Percentiles rank a stretch among this genome's conserved stretches.
These are phyloP conservation scores for Flaveria floridana DNA, from an alignment of 140 eudicot species.

Conservation along the genomic window DNA sequence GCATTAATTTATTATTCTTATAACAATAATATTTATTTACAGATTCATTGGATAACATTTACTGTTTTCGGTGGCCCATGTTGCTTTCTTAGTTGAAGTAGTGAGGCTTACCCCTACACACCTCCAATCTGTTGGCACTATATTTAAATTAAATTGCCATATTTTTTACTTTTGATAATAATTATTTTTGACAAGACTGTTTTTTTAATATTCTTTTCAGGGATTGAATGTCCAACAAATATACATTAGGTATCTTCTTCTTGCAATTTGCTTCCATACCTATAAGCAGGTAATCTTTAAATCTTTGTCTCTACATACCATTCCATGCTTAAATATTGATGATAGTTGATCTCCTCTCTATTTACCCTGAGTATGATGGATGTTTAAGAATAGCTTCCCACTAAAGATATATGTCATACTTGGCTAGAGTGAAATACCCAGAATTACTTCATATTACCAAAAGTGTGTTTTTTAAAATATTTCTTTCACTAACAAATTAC, in stretches of 20 bases:
- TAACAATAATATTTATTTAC: conserved; percentile 18
- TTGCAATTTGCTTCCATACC: conserved; percentile 95
- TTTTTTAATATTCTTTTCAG: conserved; percentile 37
- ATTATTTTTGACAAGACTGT: conserved; percentile 15
- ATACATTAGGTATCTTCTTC: conserved; percentile 70
- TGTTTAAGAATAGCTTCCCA: too few relatives aligned
- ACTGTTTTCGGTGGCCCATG: conserved; percentile 84
- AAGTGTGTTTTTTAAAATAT: not conserved
- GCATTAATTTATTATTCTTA: not conserved
- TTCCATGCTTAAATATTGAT: too few relatives aligned
- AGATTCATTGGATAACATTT: conserved; percentile 93
- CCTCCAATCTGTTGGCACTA: conserved; percentile 71
- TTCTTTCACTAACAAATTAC: not conserved
- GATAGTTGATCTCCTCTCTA: too few relatives aligned
- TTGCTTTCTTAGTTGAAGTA: conserved; percentile 72
- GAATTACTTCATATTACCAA: not conserved
- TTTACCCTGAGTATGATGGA: too few relatives aligned
- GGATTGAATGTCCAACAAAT: conserved; percentile 72
- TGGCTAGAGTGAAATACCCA: too few relatives aligned
- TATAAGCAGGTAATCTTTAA: conserved; percentile 75
- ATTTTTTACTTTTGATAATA: not conserved
- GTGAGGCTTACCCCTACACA: conserved; percentile 83
- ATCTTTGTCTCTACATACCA: not conserved
- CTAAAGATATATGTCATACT: too few relatives aligned
- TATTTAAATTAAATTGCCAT: not conserved